Conservation (phyloP, 805 yeast genomes). For the Barnettozyma vustinii region DNA sequence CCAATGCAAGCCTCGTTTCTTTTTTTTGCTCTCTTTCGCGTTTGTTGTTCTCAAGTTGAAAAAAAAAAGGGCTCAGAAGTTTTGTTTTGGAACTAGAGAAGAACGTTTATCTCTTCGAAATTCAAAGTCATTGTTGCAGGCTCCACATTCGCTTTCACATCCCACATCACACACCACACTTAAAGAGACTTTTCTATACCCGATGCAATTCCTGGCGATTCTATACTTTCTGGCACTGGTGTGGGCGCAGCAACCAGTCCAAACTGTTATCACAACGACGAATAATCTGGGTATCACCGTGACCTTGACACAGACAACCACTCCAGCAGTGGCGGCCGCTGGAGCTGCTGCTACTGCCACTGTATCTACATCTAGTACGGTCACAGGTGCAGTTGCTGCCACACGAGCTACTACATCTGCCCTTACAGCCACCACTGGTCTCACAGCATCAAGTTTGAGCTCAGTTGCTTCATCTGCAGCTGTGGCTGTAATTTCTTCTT, state of each 20-base stretch:
- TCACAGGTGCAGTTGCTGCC: constrained; percentile 1
- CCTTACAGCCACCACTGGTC: constrained; percentile 16
- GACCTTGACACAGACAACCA: constrained; percentile 18
- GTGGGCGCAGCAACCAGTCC: constrained; percentile 1
- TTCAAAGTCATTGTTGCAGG: neutral
- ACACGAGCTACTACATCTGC: constrained; percentile 7
- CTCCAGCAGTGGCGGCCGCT: constrained; percentile 3
- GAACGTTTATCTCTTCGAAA: neutral
- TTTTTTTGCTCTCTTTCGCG: neutral
- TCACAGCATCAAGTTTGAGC: neutral
- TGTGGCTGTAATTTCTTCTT: neutral
- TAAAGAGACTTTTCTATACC: neutral
- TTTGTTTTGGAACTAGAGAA: too few species aligned
- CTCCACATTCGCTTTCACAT: neutral
- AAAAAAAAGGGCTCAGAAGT: neutral
- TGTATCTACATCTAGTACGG: neutral
- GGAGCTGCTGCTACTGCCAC: constrained; percentile 8
- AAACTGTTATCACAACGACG: constrained; percentile 21
- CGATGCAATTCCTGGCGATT: neutral
- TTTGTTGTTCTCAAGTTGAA: neutral
- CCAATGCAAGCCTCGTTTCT: neutral
- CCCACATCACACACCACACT: neutral
- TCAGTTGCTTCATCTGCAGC: neutral
- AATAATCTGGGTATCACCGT: constrained; percentile 21
- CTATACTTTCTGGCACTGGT: neutral